Evolutionary conservation across 2,329 filamentous ascomycete genomes (phyloP), one percentile per base, ranked within the genome.

Genomic region (Fusarium duplospermum): DNA sequence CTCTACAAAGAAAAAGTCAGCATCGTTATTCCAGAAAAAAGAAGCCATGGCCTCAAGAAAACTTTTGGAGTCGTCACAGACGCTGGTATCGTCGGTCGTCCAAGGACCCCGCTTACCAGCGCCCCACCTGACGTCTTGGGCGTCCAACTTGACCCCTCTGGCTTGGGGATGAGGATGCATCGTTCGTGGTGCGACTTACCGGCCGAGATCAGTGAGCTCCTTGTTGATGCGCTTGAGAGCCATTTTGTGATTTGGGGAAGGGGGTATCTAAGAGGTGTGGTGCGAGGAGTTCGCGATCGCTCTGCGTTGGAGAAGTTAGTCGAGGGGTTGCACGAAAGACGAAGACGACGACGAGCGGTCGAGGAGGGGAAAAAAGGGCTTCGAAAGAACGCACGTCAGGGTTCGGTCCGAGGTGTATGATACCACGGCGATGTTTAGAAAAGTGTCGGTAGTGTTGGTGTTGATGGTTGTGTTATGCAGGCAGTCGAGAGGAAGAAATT

Each of bases 211-310:
- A 86, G 93, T 92, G 84, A 96, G 91, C 87, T 96, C 94, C 92
- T 95, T 96, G 90, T 96, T 96, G 86, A 96, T 96, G 86, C 94
- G 92, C 93, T 96, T 96, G 81, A 96, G 90, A 86, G 94, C 94
- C 94, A 96, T 96, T 82, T 81, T 83, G 83, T 82, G 78, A 77
- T 76, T 72, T 79, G 73, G 74, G 45, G 62, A 69, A 69, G 27
- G 65, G 77, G 80, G 78, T 80, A 78, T 79, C 75, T 78, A 74
- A 59, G 29, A 59, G 40, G 57, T 70, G 70, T 75, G 68, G 67
- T 74, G 79, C 76, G 75, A 76, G 75, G 61, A 69, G 69, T 54
- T 76, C 78, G 80, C 77, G 63, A 56, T 71, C 73, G 77, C 68
- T 75, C 70, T 75, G 70, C 65, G 70, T 69, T 66, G 71, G 62